Conservation (phyloP, 176 grass and related monocot species). For the Thalia dealbata region DNA sequence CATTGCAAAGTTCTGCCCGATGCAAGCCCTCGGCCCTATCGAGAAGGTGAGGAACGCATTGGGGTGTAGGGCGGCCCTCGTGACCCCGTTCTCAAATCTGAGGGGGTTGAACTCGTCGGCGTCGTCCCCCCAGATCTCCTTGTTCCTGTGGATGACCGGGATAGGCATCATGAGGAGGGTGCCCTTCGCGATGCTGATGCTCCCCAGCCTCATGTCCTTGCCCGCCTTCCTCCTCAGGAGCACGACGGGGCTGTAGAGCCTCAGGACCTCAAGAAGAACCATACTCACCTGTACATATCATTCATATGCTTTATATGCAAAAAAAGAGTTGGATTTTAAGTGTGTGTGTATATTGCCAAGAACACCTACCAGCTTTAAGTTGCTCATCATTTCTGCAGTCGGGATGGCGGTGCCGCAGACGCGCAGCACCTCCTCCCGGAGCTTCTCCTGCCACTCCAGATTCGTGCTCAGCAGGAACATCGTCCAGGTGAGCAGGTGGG, state of each 20-base stretch:
- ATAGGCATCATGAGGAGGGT: constrained; percentile 18
- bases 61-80: constrained; percentile 25
- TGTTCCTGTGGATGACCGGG: constrained; percentile 32
- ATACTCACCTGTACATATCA: not conserved
- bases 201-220: constrained; percentile 26
- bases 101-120: constrained; percentile 41
- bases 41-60: constrained; percentile 45
- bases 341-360: no score
- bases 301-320: no score
- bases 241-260: constrained; percentile 33
- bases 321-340: no score
- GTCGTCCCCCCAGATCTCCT: constrained; percentile 36
- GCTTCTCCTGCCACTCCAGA: constrained; percentile 51
- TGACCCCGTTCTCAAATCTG: constrained; percentile 36
- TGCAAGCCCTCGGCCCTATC: constrained; percentile 30
- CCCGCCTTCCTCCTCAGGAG: not conserved
- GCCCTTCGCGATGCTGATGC: constrained; percentile 26
- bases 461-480: constrained; percentile 35
- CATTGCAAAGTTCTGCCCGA: constrained; percentile 51
- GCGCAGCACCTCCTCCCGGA: constrained; percentile 37
- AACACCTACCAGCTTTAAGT: constrained; percentile 52
- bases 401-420: constrained; percentile 22
- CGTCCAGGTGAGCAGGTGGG: constrained; percentile 41
- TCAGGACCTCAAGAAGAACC: constrained; percentile 35
- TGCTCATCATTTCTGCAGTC: constrained; percentile 20